Evolutionary conservation across 306 rosid genomes (phyloP).

Genomic region (Fragaria nilgerrensis): DNA sequence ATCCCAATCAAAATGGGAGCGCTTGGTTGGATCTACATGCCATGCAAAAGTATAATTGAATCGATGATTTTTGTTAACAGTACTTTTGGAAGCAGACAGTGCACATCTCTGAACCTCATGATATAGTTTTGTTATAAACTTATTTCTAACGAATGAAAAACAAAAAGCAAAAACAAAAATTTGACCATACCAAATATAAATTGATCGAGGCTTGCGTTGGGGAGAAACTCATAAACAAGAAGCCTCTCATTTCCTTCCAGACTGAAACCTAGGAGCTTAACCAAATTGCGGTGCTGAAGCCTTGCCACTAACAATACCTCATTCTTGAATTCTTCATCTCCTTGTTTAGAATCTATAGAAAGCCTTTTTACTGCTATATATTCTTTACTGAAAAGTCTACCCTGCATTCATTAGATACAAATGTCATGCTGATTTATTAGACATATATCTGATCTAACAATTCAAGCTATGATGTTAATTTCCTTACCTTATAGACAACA

Average conservation of each 20-base stretch:
- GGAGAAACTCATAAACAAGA: conserved; percentile 18
- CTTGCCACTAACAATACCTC: conserved; percentile 15
- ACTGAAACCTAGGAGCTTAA: conserved; percentile 18
- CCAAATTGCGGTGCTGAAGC: conserved; percentile 16
- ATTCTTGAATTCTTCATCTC: conserved; percentile 14
- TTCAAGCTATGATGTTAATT: neutral
- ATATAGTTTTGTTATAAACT: too few species aligned
- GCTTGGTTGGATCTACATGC: conserved; percentile 5
- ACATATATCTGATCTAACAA: neutral
- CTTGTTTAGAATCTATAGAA: conserved; percentile 8
- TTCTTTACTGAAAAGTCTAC: neutral
- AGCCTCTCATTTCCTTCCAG: conserved; percentile 20
- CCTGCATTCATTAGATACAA: neutral
- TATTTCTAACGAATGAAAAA: neutral
- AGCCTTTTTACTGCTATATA: conserved; percentile 16
- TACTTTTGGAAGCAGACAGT: neutral
- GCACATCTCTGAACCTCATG: neutral
- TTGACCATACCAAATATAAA: conserved; percentile 10
- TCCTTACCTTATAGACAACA: conserved; percentile 6
- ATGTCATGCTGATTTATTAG: neutral
- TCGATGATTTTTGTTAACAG: neutral
- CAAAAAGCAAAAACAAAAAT: neutral
- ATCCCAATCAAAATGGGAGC: conserved; percentile 2
- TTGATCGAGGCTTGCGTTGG: conserved; percentile 8
- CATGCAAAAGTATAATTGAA: neutral